phyloP scores from a whole-genome alignment of 1,284 basidiomycete species.

The Fomitopsis palustris region DNA sequence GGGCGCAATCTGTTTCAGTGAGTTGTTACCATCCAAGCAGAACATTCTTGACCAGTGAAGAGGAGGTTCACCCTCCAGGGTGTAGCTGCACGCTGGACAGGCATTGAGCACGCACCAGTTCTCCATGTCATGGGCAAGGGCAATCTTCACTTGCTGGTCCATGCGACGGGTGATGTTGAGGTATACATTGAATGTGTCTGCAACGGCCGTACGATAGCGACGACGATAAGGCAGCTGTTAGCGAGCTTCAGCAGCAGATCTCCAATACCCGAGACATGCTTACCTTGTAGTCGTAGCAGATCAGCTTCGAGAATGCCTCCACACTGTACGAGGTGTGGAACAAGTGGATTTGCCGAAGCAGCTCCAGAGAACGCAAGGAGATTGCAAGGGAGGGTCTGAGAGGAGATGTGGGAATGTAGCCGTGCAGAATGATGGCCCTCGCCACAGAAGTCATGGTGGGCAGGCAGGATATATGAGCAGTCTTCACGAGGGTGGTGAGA shows the following conservation, averaged over 20 bases:
- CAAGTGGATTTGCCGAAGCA: too few species aligned
- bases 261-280: neutral
- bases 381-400: too few species aligned
- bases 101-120: slow-evolving; percentile 27
- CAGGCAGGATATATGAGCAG: too few species aligned
- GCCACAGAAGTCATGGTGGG: too few species aligned
- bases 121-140: slow-evolving; percentile 17
- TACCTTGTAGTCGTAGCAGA: too few species aligned
- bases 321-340: too few species aligned
- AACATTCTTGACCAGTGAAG: slow-evolving; percentile 18
- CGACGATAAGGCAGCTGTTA: too few species aligned
- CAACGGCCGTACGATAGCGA: slow-evolving; percentile 12
- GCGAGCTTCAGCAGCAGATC: slow-evolving; percentile 14
- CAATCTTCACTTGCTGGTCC: slow-evolving; percentile 11
- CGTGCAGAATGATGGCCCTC: too few species aligned
- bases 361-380: too few species aligned
- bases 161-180: slow-evolving; percentile 19
- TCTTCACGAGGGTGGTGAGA: too few species aligned
- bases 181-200: slow-evolving; percentile 28
- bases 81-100: slow-evolving; percentile 27
- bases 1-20: slow-evolving; percentile 25
- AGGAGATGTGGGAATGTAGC: too few species aligned
- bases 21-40: slow-evolving; percentile 34
- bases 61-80: slow-evolving; percentile 12
- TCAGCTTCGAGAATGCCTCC: too few species aligned